These are phyloP conservation scores for Mychonastes homosphaera DNA, from an alignment of 139 green algal genomes.

Conservation along the genomic window DNA sequence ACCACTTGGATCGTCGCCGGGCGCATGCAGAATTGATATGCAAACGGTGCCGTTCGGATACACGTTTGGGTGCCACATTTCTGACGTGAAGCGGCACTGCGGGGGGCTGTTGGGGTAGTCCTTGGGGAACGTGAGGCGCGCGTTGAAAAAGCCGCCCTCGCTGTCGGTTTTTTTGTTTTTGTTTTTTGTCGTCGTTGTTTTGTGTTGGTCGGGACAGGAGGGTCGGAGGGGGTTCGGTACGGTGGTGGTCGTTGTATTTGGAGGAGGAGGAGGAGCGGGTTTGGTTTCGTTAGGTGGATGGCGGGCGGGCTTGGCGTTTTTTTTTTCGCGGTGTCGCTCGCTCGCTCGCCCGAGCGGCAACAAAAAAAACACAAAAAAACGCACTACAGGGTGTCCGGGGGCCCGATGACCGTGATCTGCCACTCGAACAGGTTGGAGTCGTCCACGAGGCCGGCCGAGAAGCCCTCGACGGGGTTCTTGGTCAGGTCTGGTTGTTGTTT, in stretches of 20 bases:
- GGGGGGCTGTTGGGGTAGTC: conserved; percentile 97
- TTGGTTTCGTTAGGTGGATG: too few species aligned
- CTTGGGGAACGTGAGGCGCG: conserved; percentile 84
- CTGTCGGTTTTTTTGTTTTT: too few species aligned
- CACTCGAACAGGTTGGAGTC: conserved; percentile 98
- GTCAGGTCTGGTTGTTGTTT: conserved; percentile 74
- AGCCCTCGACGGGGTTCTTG: conserved; percentile 94
- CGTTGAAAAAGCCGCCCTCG: conserved; percentile 99
- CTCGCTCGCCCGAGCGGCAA: too few species aligned
- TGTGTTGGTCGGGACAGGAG: too few species aligned
- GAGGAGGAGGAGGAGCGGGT: too few species aligned
- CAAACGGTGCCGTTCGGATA: conserved; percentile 95
- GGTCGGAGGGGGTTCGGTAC: too few species aligned
- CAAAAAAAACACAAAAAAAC: conserved; percentile 13
- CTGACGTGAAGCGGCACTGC: conserved; percentile 87
- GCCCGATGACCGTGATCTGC: conserved; percentile 94
- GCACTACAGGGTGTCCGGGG: conserved; percentile 94
- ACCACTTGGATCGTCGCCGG: conserved; percentile 89
- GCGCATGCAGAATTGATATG: conserved; percentile 97
- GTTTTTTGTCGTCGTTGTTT: too few species aligned
- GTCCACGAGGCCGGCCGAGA: conserved; percentile 92
- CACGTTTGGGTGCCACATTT: conserved; percentile 99
- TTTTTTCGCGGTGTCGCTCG: too few species aligned
- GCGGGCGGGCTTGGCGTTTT: too few species aligned
- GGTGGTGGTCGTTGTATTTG: too few species aligned